phyloP scores from a whole-genome alignment of 352 stramenopile species.

The Globisporangium alternatum region DNA sequence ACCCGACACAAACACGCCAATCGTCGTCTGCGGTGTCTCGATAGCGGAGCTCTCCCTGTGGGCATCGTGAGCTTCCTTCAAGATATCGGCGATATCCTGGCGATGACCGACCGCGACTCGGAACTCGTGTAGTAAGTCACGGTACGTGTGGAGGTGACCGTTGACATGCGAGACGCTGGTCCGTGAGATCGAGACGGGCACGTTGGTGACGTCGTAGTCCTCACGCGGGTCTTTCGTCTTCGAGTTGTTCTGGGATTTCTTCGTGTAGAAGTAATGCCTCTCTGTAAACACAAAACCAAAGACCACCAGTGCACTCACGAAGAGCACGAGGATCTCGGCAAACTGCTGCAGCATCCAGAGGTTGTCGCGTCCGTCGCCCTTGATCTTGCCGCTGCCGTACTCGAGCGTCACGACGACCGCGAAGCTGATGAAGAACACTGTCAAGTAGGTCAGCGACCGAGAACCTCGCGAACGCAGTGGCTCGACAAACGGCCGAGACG shows the following conservation, averaged over 20 bases:
- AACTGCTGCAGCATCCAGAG: constrained; percentile 17
- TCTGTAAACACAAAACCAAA: constrained; percentile 9
- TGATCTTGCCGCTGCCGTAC: constrained; percentile 15
- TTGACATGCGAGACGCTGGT: neutral
- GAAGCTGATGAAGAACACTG: constrained; percentile 9
- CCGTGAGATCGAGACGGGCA: neutral
- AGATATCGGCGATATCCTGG: neutral
- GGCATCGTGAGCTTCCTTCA: constrained; percentile 1
- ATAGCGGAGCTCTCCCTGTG: neutral
- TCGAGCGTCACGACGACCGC: constrained; percentile 5
- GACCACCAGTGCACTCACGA: constrained; percentile 8
- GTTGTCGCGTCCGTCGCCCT: constrained; percentile 5
- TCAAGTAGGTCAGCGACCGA: constrained; percentile 1
- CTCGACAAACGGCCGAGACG: constrained; percentile 2
- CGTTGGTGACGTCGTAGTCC: constrained; percentile 10
- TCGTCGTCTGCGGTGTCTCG: neutral
- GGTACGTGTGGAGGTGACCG: constrained; percentile 7
- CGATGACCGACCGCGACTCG: constrained; percentile 4
- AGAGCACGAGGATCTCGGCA: constrained; percentile 6
- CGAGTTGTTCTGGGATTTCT: neutral
- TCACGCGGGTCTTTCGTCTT: constrained; percentile 3
- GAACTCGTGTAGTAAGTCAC: constrained; percentile 6
- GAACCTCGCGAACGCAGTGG: constrained; percentile 4
- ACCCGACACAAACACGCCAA: constrained; percentile 12
- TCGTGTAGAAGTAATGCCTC: neutral